These are phyloP conservation scores for Stagonosporopsis chrysanthemi DNA, from an alignment of 2,329 filamentous ascomycete genomes.

Conservation along the genomic window DNA sequence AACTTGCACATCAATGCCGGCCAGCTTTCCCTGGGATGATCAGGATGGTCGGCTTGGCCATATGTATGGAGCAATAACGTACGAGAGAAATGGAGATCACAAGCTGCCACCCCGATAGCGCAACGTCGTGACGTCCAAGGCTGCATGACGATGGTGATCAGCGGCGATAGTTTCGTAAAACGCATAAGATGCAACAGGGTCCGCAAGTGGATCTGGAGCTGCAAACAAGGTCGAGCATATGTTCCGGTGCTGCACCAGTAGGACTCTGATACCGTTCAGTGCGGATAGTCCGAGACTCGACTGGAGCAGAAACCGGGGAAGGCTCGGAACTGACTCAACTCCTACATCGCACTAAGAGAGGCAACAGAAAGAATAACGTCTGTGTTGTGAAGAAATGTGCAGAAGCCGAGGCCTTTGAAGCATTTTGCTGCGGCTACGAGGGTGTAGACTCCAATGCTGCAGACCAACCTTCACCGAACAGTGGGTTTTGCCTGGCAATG, in stretches of 20 bases:
- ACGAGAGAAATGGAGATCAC: slow-evolving; percentile 1
- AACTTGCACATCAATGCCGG: neutral
- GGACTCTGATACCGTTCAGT: slow-evolving; percentile 7
- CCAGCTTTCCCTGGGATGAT: neutral
- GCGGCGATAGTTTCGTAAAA: neutral
- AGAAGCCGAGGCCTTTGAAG: slow-evolving; percentile 1
- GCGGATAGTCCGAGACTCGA: neutral
- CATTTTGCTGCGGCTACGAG: slow-evolving; percentile 3
- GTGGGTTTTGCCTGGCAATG: neutral
- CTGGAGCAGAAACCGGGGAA: slow-evolving; percentile 15
- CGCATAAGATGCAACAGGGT: neutral
- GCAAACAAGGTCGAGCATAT: neutral
- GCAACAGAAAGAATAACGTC: neutral
- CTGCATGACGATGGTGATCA: slow-evolving; percentile 11
- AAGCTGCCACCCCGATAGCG: slow-evolving; percentile 1
- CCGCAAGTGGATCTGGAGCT: slow-evolving; percentile 6
- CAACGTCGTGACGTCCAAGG: slow-evolving; percentile 13
- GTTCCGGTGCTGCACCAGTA: slow-evolving; percentile 13
- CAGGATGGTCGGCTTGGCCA: neutral
- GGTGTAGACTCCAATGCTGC: neutral
- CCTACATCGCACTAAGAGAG: neutral
- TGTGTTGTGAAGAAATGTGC: neutral
- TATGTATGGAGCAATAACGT: slow-evolving; percentile 7
- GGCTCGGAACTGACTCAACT: slow-evolving; percentile 3
- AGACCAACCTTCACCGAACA: neutral